Evolutionary conservation across 805 yeast genomes (phyloP), one percentile per base, ranked within the genome.

Genomic region (Cyberlindnera xylosilytica): DNA sequence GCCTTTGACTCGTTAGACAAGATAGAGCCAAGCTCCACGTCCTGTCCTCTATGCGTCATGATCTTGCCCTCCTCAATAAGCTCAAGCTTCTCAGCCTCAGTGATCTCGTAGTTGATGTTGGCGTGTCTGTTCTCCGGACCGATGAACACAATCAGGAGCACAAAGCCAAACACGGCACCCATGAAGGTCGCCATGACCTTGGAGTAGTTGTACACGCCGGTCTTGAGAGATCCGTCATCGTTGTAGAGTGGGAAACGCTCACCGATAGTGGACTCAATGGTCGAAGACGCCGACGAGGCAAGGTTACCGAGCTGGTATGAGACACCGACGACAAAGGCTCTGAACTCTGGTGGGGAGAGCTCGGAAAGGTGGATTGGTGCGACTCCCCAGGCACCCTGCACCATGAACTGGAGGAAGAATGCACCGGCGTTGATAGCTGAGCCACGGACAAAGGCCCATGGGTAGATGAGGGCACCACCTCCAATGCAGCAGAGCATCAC

Each of bases 381-480:
- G 32, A 78, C 79, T 52, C 86, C 86, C 81, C 83, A 81, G 20
- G 81, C 78, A 54, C 86, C 86, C 63, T 79, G 84, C 40, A 81
- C 84, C 46, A 73, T 76, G 56, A 75, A 75, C 56, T 79, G 85
- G 45, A 79, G 61, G 63, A 76, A 78, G 58, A 79, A 79, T 1
- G 65, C 83, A 47, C 81, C 82, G 0, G 81, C 82, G 50, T 74
- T 73, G 44, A 76, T 71, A 15, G 72, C 80, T 29, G 65, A 63
- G 26, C 61, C 60, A 60, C 70, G 34, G 54, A 75, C 54, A 61
- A 69, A 76, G 1, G 79, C 81, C 78, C 81, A 76, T 50, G 86
- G 86, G 53, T 81, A 81, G 41, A 79, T 70, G 52, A 79, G 60
- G 2, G 79, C 79, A 49, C 83, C 83, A 41, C 84, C 83, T 30